These are phyloP conservation scores for Cercospora janseana DNA, from an alignment of 2,329 filamentous ascomycete species.

Conservation along the genomic window DNA sequence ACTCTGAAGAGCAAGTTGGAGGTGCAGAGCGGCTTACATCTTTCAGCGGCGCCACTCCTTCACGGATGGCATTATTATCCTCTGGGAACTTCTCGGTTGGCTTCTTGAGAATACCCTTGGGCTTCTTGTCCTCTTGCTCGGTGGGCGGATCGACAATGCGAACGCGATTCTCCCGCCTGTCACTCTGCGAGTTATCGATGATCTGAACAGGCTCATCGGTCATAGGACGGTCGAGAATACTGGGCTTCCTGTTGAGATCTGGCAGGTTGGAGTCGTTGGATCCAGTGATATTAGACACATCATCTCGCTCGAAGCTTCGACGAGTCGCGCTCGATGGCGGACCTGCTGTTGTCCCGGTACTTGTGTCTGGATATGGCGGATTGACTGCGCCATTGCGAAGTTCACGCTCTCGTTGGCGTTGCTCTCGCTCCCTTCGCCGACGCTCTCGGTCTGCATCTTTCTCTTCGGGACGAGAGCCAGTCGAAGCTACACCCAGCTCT, in stretches of 20 bases:
- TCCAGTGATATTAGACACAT: conserved; percentile 18
- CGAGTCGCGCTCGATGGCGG: neutral
- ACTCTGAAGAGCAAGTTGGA: neutral
- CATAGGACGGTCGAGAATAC: conserved; percentile 37
- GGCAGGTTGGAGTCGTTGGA: conserved; percentile 14
- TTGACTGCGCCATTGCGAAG: conserved; percentile 18
- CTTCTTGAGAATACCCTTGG: conserved; percentile 81
- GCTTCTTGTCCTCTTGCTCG: conserved; percentile 62
- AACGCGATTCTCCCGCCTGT: conserved; percentile 42
- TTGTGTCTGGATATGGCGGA: conserved; percentile 21
- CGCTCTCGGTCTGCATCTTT: conserved; percentile 37
- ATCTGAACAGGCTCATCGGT: conserved; percentile 32
- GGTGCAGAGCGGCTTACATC: conserved; percentile 48
- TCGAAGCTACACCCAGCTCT: conserved; percentile 42
- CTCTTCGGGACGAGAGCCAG: conserved; percentile 27
- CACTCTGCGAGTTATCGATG: conserved; percentile 37
- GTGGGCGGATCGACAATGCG: conserved; percentile 68
- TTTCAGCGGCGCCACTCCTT: conserved; percentile 91
- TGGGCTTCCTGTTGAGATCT: conserved; percentile 31
- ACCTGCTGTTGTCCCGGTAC: conserved; percentile 13
- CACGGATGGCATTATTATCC: conserved; percentile 75
- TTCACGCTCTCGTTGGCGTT: conserved; percentile 33
- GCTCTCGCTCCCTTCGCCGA: conserved; percentile 35
- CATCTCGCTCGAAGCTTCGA: conserved; percentile 29
- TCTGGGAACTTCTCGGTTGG: conserved; percentile 84